Base-by-base conservation (phyloP, 305 asterid genomes). In the Fraxinus latifolia region DNA sequence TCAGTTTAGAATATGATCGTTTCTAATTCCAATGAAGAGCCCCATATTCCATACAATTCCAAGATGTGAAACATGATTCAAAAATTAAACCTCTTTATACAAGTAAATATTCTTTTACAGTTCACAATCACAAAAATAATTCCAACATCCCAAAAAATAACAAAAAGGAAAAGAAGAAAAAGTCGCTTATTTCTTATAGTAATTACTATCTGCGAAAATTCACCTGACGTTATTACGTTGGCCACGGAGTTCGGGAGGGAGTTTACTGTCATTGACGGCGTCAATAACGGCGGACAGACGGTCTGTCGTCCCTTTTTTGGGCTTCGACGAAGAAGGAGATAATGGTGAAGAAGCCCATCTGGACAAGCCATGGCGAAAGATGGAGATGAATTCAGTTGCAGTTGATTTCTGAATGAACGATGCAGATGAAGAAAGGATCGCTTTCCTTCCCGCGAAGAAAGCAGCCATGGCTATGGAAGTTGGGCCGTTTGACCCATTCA, bases 241-340 rank as follows among this genome's bases (percentile, higher is more conserved):
- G 77, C 97, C 98, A 65, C 98, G 95, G 85, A 92, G 94, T 88
- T 95, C 97, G 78, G 94, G 93, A 34, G 97, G 97, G 19, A 95
- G 95, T 67, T 93, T 93, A 27, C 97, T 92, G 82, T 95, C 96
- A 81, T 90, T 90, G 82, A 92, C 91, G 87, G 93, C 83, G 86
- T 95, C 98, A 29, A 90, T 89, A 15, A 93, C 97, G 80, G 92
- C 86, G 83, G 97, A 90, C 42, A 94, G 92, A 53, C 97, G 97
- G 71, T 94, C 97, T 21, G 71, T 62, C 25, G 81, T 36, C 71
- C 82, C 72, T 86, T 90, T 78, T 11, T 73, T 81, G 32, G 87
- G 53, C 80, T 86, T 87, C 76, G 85, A 70, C 58, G 87, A 31
- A 15, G 85, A 36, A 74, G 88, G 21, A 1, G 80, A 44, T 11